phyloP scores from a whole-genome alignment of 2,329 filamentous ascomycete genomes.

The Fusarium tupiense region DNA sequence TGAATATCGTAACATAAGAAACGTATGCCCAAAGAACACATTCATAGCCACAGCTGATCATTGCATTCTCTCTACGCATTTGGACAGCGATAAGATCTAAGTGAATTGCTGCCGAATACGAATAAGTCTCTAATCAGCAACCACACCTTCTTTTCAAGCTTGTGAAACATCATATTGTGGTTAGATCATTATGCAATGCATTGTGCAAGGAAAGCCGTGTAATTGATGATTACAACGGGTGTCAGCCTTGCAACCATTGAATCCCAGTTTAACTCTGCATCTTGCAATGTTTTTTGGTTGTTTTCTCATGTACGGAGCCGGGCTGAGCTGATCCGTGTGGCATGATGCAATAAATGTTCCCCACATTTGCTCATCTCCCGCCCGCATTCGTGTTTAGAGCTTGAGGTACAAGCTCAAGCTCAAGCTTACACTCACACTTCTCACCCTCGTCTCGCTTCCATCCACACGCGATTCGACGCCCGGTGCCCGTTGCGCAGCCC shows the following conservation, averaged over 20 bases:
- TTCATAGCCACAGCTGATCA: not conserved
- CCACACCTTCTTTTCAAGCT: conserved; percentile 14
- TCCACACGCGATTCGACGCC: conserved; percentile 12
- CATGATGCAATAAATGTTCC: conserved; percentile 36
- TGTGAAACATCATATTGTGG: conserved; percentile 23
- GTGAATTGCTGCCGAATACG: conserved; percentile 32
- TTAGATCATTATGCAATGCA: conserved; percentile 12
- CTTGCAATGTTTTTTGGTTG: not conserved
- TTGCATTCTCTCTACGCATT: not conserved
- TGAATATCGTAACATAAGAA: not conserved
- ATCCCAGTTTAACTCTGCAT: not conserved
- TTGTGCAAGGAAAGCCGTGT: not conserved
- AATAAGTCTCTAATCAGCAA: conserved; percentile 23
- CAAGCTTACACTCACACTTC: conserved; percentile 11
- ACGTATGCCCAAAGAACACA: not conserved
- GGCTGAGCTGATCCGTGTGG: conserved; percentile 30
- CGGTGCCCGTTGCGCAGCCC: not conserved
- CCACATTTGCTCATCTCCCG: conserved; percentile 33
- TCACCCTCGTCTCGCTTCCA: conserved; percentile 14
- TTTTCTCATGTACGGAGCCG: conserved; percentile 16
- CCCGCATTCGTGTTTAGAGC: conserved; percentile 39
- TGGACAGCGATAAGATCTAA: not conserved
- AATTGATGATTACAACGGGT: not conserved
- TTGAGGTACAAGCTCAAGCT: conserved; percentile 21
- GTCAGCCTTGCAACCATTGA: not conserved